Conservation (phyloP, 2,329 filamentous ascomycete species). For the Sphaerulina vaccinii region DNA sequence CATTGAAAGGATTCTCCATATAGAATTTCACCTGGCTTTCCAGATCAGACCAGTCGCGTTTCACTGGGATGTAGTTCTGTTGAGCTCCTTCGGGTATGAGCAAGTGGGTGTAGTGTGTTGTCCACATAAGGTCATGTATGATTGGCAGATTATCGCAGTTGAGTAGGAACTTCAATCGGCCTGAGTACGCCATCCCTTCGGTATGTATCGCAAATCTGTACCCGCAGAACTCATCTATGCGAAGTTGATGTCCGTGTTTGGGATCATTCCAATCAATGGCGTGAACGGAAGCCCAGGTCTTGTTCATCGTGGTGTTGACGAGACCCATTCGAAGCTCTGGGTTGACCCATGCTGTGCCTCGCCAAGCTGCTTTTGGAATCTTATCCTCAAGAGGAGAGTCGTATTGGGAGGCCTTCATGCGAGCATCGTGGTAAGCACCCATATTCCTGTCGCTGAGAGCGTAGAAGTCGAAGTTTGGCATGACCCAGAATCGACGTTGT, state of each 20-base stretch:
- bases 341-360: slow-evolving; percentile 29
- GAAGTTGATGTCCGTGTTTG: slow-evolving; percentile 14
- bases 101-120: slow-evolving; percentile 30
- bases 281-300: slow-evolving; percentile 40
- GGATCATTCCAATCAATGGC: slow-evolving; percentile 21
- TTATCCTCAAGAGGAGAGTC: slow-evolving; percentile 25
- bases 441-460: slow-evolving; percentile 32
- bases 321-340: slow-evolving; percentile 31
- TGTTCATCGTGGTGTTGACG: slow-evolving; percentile 30
- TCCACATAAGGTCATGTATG: slow-evolving; percentile 31
- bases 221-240: slow-evolving; percentile 29
- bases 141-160: slow-evolving; percentile 34
- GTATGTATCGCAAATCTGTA: slow-evolving; percentile 34
- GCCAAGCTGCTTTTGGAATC: slow-evolving; percentile 31
- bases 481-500: slow-evolving; percentile 47
- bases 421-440: slow-evolving; percentile 26
- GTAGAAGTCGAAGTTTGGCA: slow-evolving; percentile 55
- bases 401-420: slow-evolving; percentile 17
- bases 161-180: slow-evolving; percentile 32
- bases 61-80: slow-evolving; percentile 34
- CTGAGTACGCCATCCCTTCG: slow-evolving; percentile 33
- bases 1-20: slow-evolving; percentile 25
- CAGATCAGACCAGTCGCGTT: slow-evolving; percentile 31
- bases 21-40: slow-evolving; percentile 30
- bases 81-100: slow-evolving; percentile 26